These are phyloP conservation scores for Fusarium chuoi DNA, from an alignment of 2,329 filamentous ascomycete species.

Conservation along the genomic window DNA sequence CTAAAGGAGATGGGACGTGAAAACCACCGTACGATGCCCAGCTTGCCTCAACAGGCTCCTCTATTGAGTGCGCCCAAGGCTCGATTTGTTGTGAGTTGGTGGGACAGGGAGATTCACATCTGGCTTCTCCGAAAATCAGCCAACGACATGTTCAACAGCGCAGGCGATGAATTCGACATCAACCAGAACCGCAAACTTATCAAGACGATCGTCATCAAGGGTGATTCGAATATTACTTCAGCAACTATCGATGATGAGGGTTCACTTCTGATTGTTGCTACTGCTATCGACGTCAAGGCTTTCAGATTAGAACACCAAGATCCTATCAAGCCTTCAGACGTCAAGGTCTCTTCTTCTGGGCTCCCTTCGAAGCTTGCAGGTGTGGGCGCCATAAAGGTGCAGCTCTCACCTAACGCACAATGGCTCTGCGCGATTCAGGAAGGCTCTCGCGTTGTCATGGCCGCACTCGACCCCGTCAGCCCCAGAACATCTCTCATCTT, in stretches of 20 bases:
- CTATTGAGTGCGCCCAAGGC: slow-evolving; percentile 77
- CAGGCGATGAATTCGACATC: slow-evolving; percentile 54
- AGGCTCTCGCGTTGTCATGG: slow-evolving; percentile 67
- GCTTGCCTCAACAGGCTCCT: slow-evolving; percentile 81
- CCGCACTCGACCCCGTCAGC: slow-evolving; percentile 38
- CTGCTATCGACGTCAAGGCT: slow-evolving; percentile 77
- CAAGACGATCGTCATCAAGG: slow-evolving; percentile 73
- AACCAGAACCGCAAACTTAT: slow-evolving; percentile 72
- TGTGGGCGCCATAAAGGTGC: slow-evolving; percentile 74
- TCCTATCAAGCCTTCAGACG: slow-evolving; percentile 62
- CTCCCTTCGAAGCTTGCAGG: slow-evolving; percentile 66
- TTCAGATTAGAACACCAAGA: slow-evolving; percentile 72
- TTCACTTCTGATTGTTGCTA: slow-evolving; percentile 79
- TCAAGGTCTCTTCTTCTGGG: slow-evolving; percentile 77
- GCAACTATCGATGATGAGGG: slow-evolving; percentile 78
- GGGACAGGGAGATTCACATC: slow-evolving; percentile 86
- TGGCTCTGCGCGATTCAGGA: slow-evolving; percentile 76
- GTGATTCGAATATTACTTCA: slow-evolving; percentile 85
- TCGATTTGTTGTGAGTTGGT: slow-evolving; percentile 88
- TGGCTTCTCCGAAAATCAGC: slow-evolving; percentile 71
- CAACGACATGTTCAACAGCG: slow-evolving; percentile 56
- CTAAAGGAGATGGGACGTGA: slow-evolving; percentile 80
- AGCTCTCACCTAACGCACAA: slow-evolving; percentile 74
- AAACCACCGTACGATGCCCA: slow-evolving; percentile 83
- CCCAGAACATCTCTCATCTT: slow-evolving; percentile 41